Percentiles rank a stretch among this genome's conserved stretches.
Conservation (phyloP, 164 flowering plant species). For the Vitis amurensis region DNA sequence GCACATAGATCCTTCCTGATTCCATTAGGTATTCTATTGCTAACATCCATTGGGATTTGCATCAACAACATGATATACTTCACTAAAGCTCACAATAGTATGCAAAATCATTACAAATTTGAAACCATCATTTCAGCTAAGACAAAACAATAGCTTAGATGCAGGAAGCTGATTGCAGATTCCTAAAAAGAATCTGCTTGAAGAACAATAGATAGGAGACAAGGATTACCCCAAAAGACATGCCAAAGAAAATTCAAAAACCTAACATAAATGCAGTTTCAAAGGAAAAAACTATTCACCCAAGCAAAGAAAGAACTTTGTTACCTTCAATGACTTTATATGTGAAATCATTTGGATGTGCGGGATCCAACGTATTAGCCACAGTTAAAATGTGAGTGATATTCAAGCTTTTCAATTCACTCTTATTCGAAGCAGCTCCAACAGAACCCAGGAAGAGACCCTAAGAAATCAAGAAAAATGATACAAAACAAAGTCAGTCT, state of each 20-base stretch:
- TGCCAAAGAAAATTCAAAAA: background rate
- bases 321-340: slow-evolving; percentile 66
- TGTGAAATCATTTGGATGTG: slow-evolving; percentile 53
- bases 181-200: background rate
- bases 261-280: background rate
- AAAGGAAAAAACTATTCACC: background rate
- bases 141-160: background rate
- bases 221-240: background rate
- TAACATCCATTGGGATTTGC: too few species aligned
- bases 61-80: too few species aligned
- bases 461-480: slow-evolving; percentile 29
- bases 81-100: too few species aligned
- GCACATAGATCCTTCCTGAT: too few species aligned
- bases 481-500: background rate
- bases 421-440: slow-evolving; percentile 72
- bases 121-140: background rate
- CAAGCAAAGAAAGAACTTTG: background rate
- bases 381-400: slow-evolving; percentile 77
- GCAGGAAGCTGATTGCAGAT: background rate
- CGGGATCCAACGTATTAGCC: slow-evolving; percentile 40
- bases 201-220: background rate
- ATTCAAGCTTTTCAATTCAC: slow-evolving; percentile 52
- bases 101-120: too few species aligned
- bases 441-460: slow-evolving; percentile 86
- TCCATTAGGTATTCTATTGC: too few species aligned